Conservation (phyloP, 106 monocot species). For the Narthecium ossifragum region DNA sequence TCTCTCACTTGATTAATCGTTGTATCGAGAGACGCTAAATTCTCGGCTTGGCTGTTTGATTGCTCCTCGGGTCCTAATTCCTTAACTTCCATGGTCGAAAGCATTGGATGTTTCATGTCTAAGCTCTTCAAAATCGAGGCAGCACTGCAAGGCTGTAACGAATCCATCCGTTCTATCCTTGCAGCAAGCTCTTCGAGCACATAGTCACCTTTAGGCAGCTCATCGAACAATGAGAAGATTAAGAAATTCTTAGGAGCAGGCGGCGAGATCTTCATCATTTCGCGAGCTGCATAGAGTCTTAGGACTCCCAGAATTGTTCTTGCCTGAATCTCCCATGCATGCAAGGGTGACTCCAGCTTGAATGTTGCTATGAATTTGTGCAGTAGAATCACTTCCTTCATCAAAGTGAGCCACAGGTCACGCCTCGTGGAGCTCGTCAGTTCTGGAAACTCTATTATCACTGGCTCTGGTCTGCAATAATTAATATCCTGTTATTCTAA, state of each 20-base stretch:
- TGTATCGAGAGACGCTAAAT: conserved; percentile 50
- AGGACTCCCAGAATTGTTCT: conserved; percentile 70
- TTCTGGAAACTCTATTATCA: conserved; percentile 94
- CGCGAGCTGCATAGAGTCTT: conserved; percentile 86
- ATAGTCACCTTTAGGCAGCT: conserved; percentile 86
- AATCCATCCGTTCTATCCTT: conserved; percentile 32
- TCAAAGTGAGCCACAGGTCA: conserved; percentile 71
- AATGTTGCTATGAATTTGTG: conserved; percentile 62
- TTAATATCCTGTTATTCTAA: not conserved
- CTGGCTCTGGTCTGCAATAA: conserved; percentile 47
- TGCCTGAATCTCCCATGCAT: conserved; percentile 69
- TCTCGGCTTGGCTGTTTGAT: conserved; percentile 15
- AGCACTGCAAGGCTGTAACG: conserved; percentile 50
- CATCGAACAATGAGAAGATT: conserved; percentile 77
- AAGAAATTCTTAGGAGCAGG: conserved; percentile 67
- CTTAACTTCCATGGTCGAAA: conserved; percentile 11
- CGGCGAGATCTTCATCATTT: conserved; percentile 82
- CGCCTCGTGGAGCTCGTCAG: conserved; percentile 85
- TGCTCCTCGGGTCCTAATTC: conserved; percentile 34
- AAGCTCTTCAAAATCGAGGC: conserved; percentile 54
- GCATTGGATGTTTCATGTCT: conserved; percentile 22
- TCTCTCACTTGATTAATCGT: conserved; percentile 64
- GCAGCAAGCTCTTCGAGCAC: conserved; percentile 65
- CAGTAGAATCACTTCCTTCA: conserved; percentile 64
- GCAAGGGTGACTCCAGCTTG: conserved; percentile 31